Base-by-base conservation (phyloP, 148 eudicot species). In the Suaeda aralocaspica region DNA sequence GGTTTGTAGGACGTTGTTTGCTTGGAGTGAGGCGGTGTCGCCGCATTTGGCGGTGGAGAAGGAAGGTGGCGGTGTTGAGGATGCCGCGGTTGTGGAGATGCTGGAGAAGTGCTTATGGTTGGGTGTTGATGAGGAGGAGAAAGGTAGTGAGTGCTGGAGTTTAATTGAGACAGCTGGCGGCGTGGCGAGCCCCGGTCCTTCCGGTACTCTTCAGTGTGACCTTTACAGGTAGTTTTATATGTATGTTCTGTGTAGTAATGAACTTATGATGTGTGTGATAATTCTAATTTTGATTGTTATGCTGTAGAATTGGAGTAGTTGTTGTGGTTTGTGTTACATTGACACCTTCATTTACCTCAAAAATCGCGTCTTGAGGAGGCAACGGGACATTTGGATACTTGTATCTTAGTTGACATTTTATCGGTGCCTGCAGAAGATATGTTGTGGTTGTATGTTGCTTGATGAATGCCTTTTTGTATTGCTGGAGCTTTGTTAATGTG, bases 91-190 rank as follows among this genome's bases (percentile, higher is more conserved):
- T 81, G 49, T 84, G 76, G 81, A 72, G 34, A 79, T 78, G 84
- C 74, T 91, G 77, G 79, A 76, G 78, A 83, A 66, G 52, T 80
- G 85, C 72, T 77, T 93, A 76, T 72, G 71, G 67, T 78, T 64
- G 60, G 82, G 72, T 22, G 36, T 45, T 25, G 79, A 59, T 2
- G 71, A 25, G 34, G 78, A 51, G 44, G 68, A 19, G 19, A 56
- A 67, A 24, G 65, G 19, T n/a, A n/a, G n/a, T 28, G 82, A 79
- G 22, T 66, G 68, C 44, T 84, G 85, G 83, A 82, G 81, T 64
- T 69, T 94, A 74, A 80, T 91, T 77, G 97, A 94, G 82, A 94
- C 98, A 70, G 96, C 98, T 50, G 98, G 98, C 61, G 98, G 98
- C 50, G 97, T 94, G 49, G 97, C 97, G 1, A 91, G 97, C 81